These are phyloP conservation scores for Apiospora marii DNA, from an alignment of 2,329 filamentous ascomycete genomes.

Conservation along the genomic window DNA sequence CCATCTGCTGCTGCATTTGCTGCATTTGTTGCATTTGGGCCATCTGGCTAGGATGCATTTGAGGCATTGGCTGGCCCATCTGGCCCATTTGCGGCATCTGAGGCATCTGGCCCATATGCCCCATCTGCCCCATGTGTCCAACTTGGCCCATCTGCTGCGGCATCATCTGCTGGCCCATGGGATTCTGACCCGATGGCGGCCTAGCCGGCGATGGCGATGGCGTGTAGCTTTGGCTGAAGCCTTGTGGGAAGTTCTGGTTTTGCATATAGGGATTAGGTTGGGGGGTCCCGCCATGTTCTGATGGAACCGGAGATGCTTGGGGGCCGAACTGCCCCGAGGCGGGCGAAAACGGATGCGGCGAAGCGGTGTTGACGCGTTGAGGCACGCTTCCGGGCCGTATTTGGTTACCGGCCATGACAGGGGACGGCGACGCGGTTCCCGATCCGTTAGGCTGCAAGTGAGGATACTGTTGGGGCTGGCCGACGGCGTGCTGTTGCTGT, in stretches of 20 bases:
- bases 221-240: slow-evolving; percentile 66
- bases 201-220: slow-evolving; percentile 63
- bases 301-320: slow-evolving; percentile 78
- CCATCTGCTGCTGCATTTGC: slow-evolving; percentile 48
- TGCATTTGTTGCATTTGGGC: slow-evolving; percentile 45
- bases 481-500: slow-evolving; percentile 31
- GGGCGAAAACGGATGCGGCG: slow-evolving; percentile 89
- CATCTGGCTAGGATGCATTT: slow-evolving; percentile 43
- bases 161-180: slow-evolving; percentile 64
- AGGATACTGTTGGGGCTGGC: slow-evolving; percentile 72
- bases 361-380: slow-evolving; percentile 87
- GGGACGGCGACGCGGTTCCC: slow-evolving; percentile 87
- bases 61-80: slow-evolving; percentile 50
- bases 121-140: slow-evolving; percentile 42
- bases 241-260: slow-evolving; percentile 62
- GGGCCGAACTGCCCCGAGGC: slow-evolving; percentile 74
- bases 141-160: slow-evolving; percentile 53
- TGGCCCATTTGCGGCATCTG: slow-evolving; percentile 45
- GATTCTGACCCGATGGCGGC: slow-evolving; percentile 62
- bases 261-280: slow-evolving; percentile 77
- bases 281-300: slow-evolving; percentile 77
- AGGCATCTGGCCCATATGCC: slow-evolving; percentile 51
- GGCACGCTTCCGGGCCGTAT: slow-evolving; percentile 74
- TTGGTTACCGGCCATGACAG: slow-evolving; percentile 83
- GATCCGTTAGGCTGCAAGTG: slow-evolving; percentile 85